Base-by-base conservation (phyloP, 129 eudicot species). In the Flaveria ramosissima region DNA sequence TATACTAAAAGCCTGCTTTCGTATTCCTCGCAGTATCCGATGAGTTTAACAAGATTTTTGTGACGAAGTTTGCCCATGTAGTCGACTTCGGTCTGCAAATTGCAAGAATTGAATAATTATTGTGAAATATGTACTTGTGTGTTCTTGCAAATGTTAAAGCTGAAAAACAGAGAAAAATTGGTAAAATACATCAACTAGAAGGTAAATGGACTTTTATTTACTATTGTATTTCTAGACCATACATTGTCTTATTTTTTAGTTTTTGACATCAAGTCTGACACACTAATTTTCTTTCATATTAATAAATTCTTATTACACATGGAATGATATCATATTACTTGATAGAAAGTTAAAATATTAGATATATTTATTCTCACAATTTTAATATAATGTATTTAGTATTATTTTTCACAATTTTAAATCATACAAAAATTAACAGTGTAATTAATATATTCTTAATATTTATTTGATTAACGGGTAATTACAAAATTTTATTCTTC, bases 31-130 rank as follows among this genome's bases (percentile, higher is more conserved):
- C 96, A 89, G 42, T 89, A 89, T 26, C 96, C 92, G 55, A 89
- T 87, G 9, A 89, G 96, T 83, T 81, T 85, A 45, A 89, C 96
- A 17, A 89, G 89, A 77, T 83, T 89, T 76, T 82, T 72, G 73
- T 89, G 96, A 36, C 70, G 85, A 48, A 89, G 89, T 86, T 75
- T 87, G 70, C 96, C 86, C 77, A 89, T 78, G 84, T 84, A 86
- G 60, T 84, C 89, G 11, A 89, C 96, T 79, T 89, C 96, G 1
- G 95, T 83, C 95, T 89, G 91, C 83, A 63, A 75, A 48, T 41
- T 36, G 15, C 67, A 62, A 41, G 45, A 39, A 39, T 43, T 1
- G 7, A 3, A 53, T 59, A 69, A 55, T 45, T 41, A n/a, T 17
- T 17, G 9, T 36, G 7, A 55, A 19, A 2, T 11, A 9, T 4